Base-by-base conservation (phyloP, 2,329 filamentous ascomycete genomes). In the Fusarium torreyae region DNA sequence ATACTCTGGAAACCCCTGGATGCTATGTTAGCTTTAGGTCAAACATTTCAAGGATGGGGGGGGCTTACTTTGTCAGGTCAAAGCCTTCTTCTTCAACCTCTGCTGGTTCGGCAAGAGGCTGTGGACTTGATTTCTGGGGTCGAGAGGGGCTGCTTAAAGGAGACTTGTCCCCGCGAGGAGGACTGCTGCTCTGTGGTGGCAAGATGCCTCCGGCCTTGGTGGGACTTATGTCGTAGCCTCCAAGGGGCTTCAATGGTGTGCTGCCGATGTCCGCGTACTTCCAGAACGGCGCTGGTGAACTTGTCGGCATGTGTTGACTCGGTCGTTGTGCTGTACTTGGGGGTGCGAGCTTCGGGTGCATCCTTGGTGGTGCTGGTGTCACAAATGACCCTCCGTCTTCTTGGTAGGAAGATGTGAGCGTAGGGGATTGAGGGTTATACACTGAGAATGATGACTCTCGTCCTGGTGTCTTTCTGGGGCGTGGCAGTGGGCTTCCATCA, bases 271-370 rank as follows among this genome's bases (percentile, higher is more conserved):
- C 92, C 40, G 92, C 90, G 78, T 92, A 96, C 78, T 93, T 94
- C 93, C 93, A 97, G 79, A 97, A 96, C 1, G 93, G 92, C 1
- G 93, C 93, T 0, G 93, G 93, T 33, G 92, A 94, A 72, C 91
- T 94, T 45, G 93, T 94, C 34, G 93, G 92, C 87, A 95, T 94
- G 77, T 94, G 93, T 75, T 94, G 92, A 75, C 92, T 94, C 11
- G 93, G 93, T 57, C 92, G 86, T 76, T 94, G 92, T 7, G 92
- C 89, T 7, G 93, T 95, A 74, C 91, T 94, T 0, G 93, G 92
- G 31, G 93, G 93, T 2, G 91, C 92, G 40, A 95, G 85, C 71
- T 88, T 88, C 31, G 93, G 92, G 66, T 92, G 89, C 63, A 93
- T 89, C 51, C 90, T 87, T 44, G 89, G 89, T 9, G 92, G 91